These are phyloP conservation scores for Kluyveromyces sp. DNA, from an alignment of 1,139 yeast genomes.

Conservation along the genomic window DNA sequence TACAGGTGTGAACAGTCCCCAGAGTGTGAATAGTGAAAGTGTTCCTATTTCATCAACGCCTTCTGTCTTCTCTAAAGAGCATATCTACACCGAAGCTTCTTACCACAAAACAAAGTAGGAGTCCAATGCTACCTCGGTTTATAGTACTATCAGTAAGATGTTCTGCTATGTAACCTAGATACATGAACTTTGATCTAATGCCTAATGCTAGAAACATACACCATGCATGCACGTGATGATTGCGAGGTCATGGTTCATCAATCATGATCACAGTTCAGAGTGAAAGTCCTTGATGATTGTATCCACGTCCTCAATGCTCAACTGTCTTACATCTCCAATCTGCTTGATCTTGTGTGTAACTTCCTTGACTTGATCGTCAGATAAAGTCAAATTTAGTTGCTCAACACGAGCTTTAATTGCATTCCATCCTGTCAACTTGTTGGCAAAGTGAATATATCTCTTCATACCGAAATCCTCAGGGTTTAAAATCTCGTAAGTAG, in stretches of 20 bases:
- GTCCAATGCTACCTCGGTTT: too few relatives aligned
- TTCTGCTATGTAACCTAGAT: too few relatives aligned
- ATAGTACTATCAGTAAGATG: too few relatives aligned
- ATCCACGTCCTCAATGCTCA: conserved; percentile 47
- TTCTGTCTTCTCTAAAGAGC: too few relatives aligned
- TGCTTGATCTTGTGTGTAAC: conserved; percentile 83
- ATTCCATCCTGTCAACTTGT: conserved; percentile 95
- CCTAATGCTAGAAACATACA: too few relatives aligned
- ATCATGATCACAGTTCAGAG: conserved; percentile 32
- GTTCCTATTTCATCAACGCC: too few relatives aligned
- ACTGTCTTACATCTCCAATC: conserved; percentile 77
- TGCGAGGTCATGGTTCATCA: too few relatives aligned
- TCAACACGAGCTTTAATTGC: conserved; percentile 61
- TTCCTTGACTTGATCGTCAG: conserved; percentile 88
- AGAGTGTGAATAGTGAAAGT: too few relatives aligned
- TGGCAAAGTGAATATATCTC: conserved; percentile 89
- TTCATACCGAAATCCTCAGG: conserved; percentile 89
- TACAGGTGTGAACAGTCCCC: conserved; percentile 10
- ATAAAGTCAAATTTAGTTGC: conserved; percentile 51
- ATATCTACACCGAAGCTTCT: too few relatives aligned
- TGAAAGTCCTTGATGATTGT: conserved; percentile 43
- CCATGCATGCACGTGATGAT: too few relatives aligned
- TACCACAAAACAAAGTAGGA: too few relatives aligned
- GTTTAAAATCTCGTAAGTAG: conserved; percentile 87
- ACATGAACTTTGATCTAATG: too few relatives aligned